Conservation (phyloP, 768 basidiomycete genomes). For the Lactifluus subvellereus region DNA sequence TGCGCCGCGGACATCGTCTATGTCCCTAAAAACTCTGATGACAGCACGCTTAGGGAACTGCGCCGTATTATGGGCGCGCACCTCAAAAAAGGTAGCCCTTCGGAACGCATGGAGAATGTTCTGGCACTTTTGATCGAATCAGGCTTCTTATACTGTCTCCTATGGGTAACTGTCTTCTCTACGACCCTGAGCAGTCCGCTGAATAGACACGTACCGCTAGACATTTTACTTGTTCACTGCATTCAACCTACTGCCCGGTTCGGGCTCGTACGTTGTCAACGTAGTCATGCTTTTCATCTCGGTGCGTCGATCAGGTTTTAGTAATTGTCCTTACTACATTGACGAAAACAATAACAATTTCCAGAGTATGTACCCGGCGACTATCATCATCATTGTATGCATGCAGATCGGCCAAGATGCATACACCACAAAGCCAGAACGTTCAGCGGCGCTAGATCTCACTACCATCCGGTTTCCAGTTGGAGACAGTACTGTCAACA, state of each 20-base stretch:
- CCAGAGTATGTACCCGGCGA: constrained; percentile 18
- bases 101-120: constrained; percentile 9
- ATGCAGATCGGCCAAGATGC: constrained; percentile 9
- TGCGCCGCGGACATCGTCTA: background rate
- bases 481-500: background rate
- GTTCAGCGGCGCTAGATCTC: background rate
- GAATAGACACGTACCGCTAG: background rate
- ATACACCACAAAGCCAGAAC: background rate
- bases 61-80: constrained; percentile 5
- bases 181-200: background rate
- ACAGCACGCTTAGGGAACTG: background rate
- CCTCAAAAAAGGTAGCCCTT: constrained; percentile 6
- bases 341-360: background rate
- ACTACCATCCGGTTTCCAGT: constrained; percentile 4
- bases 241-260: constrained; percentile 4
- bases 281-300: constrained; percentile 10
- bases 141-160: constrained; percentile 12
- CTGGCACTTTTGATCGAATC: constrained; percentile 19
- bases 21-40: background rate
- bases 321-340: background rate
- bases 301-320: background rate
- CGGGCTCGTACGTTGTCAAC: constrained; percentile 13
- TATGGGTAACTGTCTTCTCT: constrained; percentile 11
- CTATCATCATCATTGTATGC: constrained; percentile 15
- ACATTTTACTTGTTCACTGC: constrained; percentile 14